Evolutionary conservation across 441 rosid genomes (phyloP).

Genomic region (Adansonia rubrostipa): DNA sequence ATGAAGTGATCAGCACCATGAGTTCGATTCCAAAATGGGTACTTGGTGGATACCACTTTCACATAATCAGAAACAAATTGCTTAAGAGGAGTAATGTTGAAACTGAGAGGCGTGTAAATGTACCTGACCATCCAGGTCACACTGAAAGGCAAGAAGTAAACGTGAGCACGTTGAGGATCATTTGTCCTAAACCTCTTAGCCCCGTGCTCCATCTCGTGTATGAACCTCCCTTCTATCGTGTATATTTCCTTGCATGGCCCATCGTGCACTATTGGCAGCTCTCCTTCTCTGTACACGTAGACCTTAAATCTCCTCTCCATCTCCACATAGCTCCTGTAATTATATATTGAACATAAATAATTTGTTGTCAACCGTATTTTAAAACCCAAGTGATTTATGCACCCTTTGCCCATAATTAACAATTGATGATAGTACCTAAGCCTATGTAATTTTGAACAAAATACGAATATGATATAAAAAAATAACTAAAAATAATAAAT

Average conservation of each 20-base stretch:
- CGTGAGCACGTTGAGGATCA: conserved; percentile 64
- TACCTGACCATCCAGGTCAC: conserved; percentile 79
- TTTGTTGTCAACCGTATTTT: not conserved
- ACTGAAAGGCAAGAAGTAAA: conserved; percentile 87
- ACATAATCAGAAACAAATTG: not conserved
- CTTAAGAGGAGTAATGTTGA: conserved; percentile 47
- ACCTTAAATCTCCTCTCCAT: conserved; percentile 93
- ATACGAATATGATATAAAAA: too few relatives aligned
- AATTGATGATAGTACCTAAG: too few relatives aligned
- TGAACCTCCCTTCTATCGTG: conserved; percentile 86
- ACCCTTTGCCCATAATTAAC: not conserved
- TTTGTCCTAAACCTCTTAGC: conserved; percentile 53
- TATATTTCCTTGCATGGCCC: conserved; percentile 93
- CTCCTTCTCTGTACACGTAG: conserved; percentile 92
- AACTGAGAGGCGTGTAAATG: conserved; percentile 49
- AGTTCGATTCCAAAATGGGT: not conserved
- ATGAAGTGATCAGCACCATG: conserved; percentile 35
- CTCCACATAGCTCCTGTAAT: conserved; percentile 71
- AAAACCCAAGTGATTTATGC: not conserved
- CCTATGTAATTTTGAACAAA: too few relatives aligned
- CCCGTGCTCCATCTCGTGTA: conserved; percentile 71
- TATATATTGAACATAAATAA: not conserved
- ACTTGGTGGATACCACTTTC: not conserved
- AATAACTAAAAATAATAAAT: too few relatives aligned
- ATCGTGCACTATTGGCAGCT: conserved; percentile 70